Evolutionary conservation across 2,329 filamentous ascomycete species (phyloP).

Genomic region (Allantophomopsis cytisporea): DNA sequence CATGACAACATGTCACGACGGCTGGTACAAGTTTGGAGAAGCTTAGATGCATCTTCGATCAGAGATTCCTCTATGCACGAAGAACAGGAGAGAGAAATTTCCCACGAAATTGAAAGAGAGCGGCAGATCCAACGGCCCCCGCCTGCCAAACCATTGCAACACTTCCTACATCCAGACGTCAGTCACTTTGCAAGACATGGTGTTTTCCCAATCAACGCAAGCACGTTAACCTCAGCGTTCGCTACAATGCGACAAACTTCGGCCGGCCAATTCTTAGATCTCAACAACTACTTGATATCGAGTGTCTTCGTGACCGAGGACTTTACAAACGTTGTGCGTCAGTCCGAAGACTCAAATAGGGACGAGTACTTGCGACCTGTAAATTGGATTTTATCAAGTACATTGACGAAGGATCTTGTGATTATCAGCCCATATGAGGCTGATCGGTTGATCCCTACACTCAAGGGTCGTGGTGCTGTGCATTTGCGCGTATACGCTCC

Average conservation of each 20-base stretch:
- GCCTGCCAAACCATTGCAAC: constrained; percentile 21
- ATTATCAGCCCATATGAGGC: constrained; percentile 50
- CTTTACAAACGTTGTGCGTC: constrained; percentile 30
- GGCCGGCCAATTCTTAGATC: constrained; percentile 20
- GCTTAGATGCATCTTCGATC: constrained; percentile 11
- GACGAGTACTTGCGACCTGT: constrained; percentile 38
- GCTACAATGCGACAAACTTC: constrained; percentile 24
- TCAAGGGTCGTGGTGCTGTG: constrained; percentile 22
- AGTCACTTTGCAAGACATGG: constrained; percentile 24
- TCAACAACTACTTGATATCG: constrained; percentile 20
- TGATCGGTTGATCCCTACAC: constrained; percentile 27
- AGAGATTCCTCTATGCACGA: constrained; percentile 34
- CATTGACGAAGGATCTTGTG: constrained; percentile 24
- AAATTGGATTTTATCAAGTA: constrained; percentile 38
- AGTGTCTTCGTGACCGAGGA: constrained; percentile 34
- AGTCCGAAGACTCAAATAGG: constrained; percentile 1
- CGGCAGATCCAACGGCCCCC: constrained; percentile 35
- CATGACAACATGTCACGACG: too few relatives aligned
- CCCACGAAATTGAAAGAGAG: constrained; percentile 49
- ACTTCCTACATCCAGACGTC: constrained; percentile 30
- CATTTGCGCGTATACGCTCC: constrained; percentile 37
- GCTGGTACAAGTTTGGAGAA: neutral
- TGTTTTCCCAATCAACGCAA: constrained; percentile 9
- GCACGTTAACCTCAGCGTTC: constrained; percentile 31
- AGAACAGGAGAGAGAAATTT: constrained; percentile 57